phyloP scores from a whole-genome alignment of 1,139 yeast species.

The Taphrina flavorubra region DNA sequence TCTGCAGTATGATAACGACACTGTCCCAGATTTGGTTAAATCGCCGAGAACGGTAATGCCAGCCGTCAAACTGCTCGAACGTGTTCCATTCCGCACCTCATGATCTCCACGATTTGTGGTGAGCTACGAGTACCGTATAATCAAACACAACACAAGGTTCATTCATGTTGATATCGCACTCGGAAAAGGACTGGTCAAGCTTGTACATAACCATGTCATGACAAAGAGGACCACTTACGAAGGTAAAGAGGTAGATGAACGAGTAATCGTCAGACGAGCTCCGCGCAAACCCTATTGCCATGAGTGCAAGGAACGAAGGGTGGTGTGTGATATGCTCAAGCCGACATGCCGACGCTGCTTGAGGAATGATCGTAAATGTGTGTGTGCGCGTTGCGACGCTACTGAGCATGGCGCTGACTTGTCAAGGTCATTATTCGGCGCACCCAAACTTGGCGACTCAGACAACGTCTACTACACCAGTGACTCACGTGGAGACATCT shows the following conservation, averaged over 20 bases:
- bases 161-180: no score
- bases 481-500: background rate
- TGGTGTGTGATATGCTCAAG: background rate
- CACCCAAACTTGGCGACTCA: background rate
- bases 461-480: background rate
- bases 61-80: no score
- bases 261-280: slow-evolving; percentile 1
- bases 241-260: background rate
- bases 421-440: background rate
- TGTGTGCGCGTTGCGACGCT: background rate
- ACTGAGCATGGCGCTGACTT: background rate
- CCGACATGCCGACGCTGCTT: slow-evolving; percentile 1
- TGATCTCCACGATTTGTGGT: no score
- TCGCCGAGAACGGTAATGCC: no score
- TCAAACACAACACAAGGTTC: no score
- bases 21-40: no score
- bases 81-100: no score
- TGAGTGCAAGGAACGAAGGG: background rate
- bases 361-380: background rate
- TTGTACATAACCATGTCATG: background rate
- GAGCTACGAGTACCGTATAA: no score
- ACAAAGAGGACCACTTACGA: background rate
- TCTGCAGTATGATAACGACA: no score
- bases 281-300: slow-evolving; percentile 7
- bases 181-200: no score